Conservation (phyloP, 225 moss, liverwort and hornwort species). For the Rhytidiadelphus loreus region DNA sequence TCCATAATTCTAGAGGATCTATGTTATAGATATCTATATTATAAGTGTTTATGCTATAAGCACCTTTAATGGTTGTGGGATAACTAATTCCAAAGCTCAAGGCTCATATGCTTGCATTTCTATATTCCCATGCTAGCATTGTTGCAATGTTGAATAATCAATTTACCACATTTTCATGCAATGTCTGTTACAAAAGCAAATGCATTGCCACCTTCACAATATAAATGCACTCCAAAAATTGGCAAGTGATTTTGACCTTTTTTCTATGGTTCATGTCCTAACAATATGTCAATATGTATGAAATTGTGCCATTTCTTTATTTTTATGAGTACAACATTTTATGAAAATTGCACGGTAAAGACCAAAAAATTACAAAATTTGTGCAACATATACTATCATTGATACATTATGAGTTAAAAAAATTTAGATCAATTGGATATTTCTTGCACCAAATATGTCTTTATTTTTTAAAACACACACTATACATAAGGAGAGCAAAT, state of each 20-base stretch:
- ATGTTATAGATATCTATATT: too few relatives aligned
- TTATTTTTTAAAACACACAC: neutral
- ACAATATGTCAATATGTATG: neutral
- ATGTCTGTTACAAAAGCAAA: neutral
- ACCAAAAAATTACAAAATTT: neutral
- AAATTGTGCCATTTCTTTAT: neutral
- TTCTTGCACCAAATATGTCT: neutral
- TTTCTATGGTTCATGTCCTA: neutral
- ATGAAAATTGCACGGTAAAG: rapidly evolving
- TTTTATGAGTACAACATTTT: neutral
- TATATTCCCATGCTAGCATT: too few relatives aligned
- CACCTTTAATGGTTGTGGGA: too few relatives aligned
- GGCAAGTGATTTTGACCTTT: neutral
- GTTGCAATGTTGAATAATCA: neutral
- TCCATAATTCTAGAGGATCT: too few relatives aligned
- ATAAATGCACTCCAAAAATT: neutral
- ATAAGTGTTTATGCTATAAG: too few relatives aligned
- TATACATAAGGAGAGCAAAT: neutral
- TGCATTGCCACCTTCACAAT: neutral
- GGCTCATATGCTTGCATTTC: too few relatives aligned
- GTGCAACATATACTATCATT: neutral
- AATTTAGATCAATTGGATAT: neutral
- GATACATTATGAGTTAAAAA: neutral
- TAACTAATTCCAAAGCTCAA: too few relatives aligned
- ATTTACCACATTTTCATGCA: neutral